Evolutionary conservation across 2,329 filamentous ascomycete genomes (phyloP).

Genomic region (Chrysoporthe deuterocubensis): DNA sequence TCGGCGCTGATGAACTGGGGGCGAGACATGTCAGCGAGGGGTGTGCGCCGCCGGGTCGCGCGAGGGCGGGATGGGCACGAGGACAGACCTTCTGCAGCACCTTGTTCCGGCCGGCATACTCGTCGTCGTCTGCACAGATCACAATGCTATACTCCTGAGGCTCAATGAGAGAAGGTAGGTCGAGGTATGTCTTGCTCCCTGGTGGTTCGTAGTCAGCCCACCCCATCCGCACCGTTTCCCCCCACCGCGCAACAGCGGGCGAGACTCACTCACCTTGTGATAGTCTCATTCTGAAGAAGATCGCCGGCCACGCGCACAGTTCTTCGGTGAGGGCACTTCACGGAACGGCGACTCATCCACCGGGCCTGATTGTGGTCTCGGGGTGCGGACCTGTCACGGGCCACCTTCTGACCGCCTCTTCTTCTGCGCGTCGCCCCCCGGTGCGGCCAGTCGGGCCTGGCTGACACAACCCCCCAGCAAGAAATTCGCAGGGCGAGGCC

Average conservation of each 20-base stretch:
- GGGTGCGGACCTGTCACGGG: conserved; percentile 21
- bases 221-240: background rate
- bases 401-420: conserved; percentile 28
- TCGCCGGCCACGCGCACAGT: conserved; percentile 8
- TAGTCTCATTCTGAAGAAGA: conserved; percentile 28
- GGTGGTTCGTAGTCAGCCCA: conserved; percentile 18
- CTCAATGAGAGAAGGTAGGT: conserved; percentile 28
- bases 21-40: conserved; percentile 8
- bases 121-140: conserved; percentile 28
- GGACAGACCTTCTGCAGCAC: conserved; percentile 27
- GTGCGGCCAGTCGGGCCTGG: background rate
- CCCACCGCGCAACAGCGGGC: background rate
- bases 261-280: conserved; percentile 25
- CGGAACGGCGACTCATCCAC: conserved; percentile 15
- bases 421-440: background rate
- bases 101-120: conserved; percentile 28
- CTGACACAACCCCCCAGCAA: background rate
- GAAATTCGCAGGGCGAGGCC: conserved; percentile 4
- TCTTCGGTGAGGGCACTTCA: conserved; percentile 13
- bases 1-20: conserved; percentile 25
- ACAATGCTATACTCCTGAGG: conserved; percentile 29
- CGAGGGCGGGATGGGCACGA: background rate
- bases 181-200: conserved; percentile 29
- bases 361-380: conserved; percentile 24
- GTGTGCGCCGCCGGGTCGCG: too few relatives aligned